Conservation (phyloP, 108 stramenopile genomes). For the Poteriospumella lacustris region DNA sequence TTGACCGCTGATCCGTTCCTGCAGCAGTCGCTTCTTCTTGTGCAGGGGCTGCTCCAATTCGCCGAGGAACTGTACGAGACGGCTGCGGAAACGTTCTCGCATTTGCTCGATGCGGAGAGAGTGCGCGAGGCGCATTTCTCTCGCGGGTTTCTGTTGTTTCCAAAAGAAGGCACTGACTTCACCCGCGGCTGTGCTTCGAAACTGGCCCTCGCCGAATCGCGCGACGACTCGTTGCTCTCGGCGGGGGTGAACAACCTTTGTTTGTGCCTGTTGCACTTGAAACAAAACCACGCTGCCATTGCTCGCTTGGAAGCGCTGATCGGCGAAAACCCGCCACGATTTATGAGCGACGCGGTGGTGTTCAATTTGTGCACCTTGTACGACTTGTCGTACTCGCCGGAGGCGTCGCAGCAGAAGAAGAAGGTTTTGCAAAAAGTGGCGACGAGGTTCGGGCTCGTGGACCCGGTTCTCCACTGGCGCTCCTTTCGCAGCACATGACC, state of each 20-base stretch:
- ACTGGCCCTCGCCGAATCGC: slow-evolving; percentile 34
- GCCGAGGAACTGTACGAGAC: not conserved
- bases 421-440: slow-evolving; percentile 69
- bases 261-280: slow-evolving; percentile 67
- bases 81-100: not conserved
- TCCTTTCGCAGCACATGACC: not conserved
- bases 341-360: slow-evolving; percentile 72
- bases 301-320: slow-evolving; percentile 69
- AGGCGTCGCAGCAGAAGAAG: slow-evolving; percentile 66
- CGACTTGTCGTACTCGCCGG: slow-evolving; percentile 70
- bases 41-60: not conserved
- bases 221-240: slow-evolving; percentile 45
- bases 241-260: slow-evolving; percentile 70
- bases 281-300: slow-evolving; percentile 55
- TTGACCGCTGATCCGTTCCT: not conserved
- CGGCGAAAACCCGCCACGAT: slow-evolving; percentile 65
- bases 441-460: slow-evolving; percentile 75
- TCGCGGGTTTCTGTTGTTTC: slow-evolving; percentile 40
- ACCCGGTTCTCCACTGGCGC: slow-evolving; percentile 33
- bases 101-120: not conserved
- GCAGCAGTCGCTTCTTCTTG: not conserved
- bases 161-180: slow-evolving; percentile 47
- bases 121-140: not conserved
- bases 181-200: slow-evolving; percentile 9
- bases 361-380: slow-evolving; percentile 89